phyloP scores from a whole-genome alignment of 345 rosid genomes.

The Ceriops tagal region DNA sequence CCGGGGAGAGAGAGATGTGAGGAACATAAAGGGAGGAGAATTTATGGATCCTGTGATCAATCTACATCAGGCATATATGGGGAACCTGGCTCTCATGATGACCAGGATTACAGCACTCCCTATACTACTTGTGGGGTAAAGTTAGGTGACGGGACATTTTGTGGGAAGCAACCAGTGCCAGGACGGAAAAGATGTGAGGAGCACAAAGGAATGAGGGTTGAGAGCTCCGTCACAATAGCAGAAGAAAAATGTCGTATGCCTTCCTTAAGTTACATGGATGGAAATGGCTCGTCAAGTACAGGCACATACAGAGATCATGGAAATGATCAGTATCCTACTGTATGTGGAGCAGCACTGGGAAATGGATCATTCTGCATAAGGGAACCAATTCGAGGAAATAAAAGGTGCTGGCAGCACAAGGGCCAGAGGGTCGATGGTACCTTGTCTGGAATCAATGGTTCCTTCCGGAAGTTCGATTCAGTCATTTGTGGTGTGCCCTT shows the following conservation, averaged over 20 bases:
- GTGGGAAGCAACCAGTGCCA: slow-evolving; percentile 38
- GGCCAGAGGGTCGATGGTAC: slow-evolving; percentile 16
- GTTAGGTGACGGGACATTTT: slow-evolving; percentile 43
- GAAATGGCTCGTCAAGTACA: slow-evolving; percentile 11
- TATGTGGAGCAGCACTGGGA: slow-evolving; percentile 48
- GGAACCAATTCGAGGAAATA: slow-evolving; percentile 34
- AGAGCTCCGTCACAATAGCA: slow-evolving; percentile 23
- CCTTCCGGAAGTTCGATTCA: not conserved
- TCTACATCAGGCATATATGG: not conserved
- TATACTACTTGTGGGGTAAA: slow-evolving; percentile 46
- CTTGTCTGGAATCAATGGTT: not conserved
- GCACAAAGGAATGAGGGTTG: slow-evolving; percentile 65
- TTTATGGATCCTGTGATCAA: slow-evolving; percentile 17
- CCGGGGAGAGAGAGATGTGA: slow-evolving; percentile 66
- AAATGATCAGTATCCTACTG: slow-evolving; percentile 1
- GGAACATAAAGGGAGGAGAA: slow-evolving; percentile 61
- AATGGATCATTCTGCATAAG: slow-evolving; percentile 48
- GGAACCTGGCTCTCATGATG: slow-evolving; percentile 11
- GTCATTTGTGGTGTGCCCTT: slow-evolving; percentile 31
- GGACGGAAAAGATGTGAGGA: slow-evolving; percentile 65
- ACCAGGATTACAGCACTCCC: not conserved
- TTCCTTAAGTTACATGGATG: not conserved
- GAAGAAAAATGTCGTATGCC: not conserved
- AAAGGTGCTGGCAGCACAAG: slow-evolving; percentile 63
- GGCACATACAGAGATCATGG: not conserved